A percentile compares a stretch with the other conserved stretches of the same genome.
These are phyloP conservation scores for Hanseniaspora jakobsenii DNA, from an alignment of 805 yeast species.

Conservation along the genomic window DNA sequence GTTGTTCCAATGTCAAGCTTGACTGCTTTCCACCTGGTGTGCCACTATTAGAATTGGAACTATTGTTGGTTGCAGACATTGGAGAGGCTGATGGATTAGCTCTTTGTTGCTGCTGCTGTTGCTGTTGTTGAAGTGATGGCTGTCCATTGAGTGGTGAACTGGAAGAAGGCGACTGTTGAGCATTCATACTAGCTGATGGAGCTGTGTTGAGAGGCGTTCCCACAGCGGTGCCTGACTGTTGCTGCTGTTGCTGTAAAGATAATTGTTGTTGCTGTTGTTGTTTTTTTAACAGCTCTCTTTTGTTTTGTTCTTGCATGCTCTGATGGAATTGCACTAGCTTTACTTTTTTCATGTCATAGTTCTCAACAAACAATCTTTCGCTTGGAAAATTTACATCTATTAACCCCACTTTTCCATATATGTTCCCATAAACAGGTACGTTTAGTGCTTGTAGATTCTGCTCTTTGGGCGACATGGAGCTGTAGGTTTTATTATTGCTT, in stretches of 20 bases:
- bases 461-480: constrained; percentile 7
- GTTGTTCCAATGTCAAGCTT: constrained; percentile 5
- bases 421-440: constrained; percentile 7
- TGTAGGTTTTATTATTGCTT: constrained; percentile 7
- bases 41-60: not conserved
- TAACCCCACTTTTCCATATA: constrained; percentile 13
- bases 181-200: not conserved
- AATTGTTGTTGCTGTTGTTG: not conserved
- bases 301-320: constrained; percentile 11
- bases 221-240: not conserved
- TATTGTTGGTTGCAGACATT: not conserved
- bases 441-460: constrained; percentile 12
- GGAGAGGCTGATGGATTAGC: not conserved
- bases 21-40: not conserved
- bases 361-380: constrained; percentile 11
- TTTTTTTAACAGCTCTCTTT: constrained; percentile 9
- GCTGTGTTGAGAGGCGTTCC: not conserved
- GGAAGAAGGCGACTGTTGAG: not conserved
- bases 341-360: constrained; percentile 13
- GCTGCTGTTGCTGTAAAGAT: not conserved
- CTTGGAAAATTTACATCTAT: constrained; percentile 14
- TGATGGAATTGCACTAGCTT: constrained; percentile 10
- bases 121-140: not conserved
- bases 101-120: not conserved
- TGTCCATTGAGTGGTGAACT: not conserved